A percentile compares a stretch with the other conserved stretches of the same genome.
Evolutionary conservation across 2,329 filamentous ascomycete species (phyloP).

Genomic region (Macrophomina phaseolina): DNA sequence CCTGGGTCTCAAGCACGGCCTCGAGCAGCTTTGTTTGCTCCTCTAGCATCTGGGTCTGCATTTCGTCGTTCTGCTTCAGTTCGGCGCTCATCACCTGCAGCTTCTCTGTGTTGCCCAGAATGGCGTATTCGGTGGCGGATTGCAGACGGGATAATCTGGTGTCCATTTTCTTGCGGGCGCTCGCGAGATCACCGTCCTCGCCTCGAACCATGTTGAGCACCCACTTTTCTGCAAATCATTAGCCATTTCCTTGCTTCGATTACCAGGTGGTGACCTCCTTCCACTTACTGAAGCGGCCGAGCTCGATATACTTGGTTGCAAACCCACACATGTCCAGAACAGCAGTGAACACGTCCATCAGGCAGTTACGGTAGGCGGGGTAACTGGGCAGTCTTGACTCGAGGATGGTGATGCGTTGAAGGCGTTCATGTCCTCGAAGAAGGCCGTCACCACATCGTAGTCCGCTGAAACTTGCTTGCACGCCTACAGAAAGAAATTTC

Average conservation of each 20-base stretch:
- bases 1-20: neutral
- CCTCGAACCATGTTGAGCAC: slow-evolving; percentile 40
- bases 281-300: slow-evolving; percentile 39
- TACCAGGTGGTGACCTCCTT: no score
- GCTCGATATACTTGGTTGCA: slow-evolving; percentile 38
- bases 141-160: slow-evolving; percentile 37
- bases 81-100: slow-evolving; percentile 1
- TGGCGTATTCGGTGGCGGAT: slow-evolving; percentile 41
- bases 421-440: slow-evolving; percentile 48
- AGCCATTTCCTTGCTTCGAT: slow-evolving; percentile 26
- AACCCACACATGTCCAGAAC: slow-evolving; percentile 41
- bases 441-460: slow-evolving; percentile 47
- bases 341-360: slow-evolving; percentile 46
- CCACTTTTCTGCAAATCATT: slow-evolving; percentile 38
- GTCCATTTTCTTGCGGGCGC: slow-evolving; percentile 40
- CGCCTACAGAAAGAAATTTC: slow-evolving; percentile 30
- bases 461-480: slow-evolving; percentile 44
- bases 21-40: neutral
- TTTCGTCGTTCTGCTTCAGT: neutral
- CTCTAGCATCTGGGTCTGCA: neutral
- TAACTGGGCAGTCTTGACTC: slow-evolving; percentile 40
- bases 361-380: slow-evolving; percentile 41
- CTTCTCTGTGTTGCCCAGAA: slow-evolving; percentile 25
- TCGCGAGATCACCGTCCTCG: slow-evolving; percentile 40
- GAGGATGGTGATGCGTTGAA: slow-evolving; percentile 45